A percentile compares a stretch with the other conserved stretches of the same genome.
These are phyloP conservation scores for Hypoxylon sp. DNA, from an alignment of 2,329 filamentous ascomycete species.

Conservation along the genomic window DNA sequence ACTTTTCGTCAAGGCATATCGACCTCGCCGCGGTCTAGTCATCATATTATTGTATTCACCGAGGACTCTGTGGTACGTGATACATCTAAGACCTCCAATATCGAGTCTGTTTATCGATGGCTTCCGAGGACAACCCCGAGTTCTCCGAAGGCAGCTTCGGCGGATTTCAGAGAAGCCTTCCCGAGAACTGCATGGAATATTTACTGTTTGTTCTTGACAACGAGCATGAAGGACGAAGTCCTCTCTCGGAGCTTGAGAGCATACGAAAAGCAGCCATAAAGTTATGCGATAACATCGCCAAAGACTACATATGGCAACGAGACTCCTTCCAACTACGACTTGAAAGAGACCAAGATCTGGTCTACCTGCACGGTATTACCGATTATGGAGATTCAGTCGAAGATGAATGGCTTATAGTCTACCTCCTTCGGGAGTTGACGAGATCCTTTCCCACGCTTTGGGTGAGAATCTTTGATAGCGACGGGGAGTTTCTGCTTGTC, in stretches of 20 bases:
- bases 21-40: background rate
- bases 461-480: constrained; percentile 86
- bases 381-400: constrained; percentile 95
- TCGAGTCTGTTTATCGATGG: constrained; percentile 40
- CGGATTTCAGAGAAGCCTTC: constrained; percentile 62
- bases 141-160: constrained; percentile 50
- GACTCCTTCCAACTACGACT: constrained; percentile 80
- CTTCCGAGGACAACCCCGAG: constrained; percentile 46
- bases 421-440: constrained; percentile 85
- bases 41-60: background rate
- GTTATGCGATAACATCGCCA: constrained; percentile 74
- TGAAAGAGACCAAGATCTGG: constrained; percentile 67
- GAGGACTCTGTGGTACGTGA: background rate
- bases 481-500: constrained; percentile 95
- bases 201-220: constrained; percentile 78
- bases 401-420: constrained; percentile 97
- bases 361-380: constrained; percentile 80
- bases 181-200: constrained; percentile 90
- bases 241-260: constrained; percentile 75
- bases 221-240: constrained; percentile 66
- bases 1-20: too few relatives aligned
- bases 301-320: constrained; percentile 95
- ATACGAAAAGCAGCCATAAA: constrained; percentile 77
- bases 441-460: constrained; percentile 79
- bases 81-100: background rate